A percentile compares a stretch with the other conserved stretches of the same genome.
Evolutionary conservation across 805 yeast species (phyloP).

Genomic region (Teunomyces aglyptinius): DNA sequence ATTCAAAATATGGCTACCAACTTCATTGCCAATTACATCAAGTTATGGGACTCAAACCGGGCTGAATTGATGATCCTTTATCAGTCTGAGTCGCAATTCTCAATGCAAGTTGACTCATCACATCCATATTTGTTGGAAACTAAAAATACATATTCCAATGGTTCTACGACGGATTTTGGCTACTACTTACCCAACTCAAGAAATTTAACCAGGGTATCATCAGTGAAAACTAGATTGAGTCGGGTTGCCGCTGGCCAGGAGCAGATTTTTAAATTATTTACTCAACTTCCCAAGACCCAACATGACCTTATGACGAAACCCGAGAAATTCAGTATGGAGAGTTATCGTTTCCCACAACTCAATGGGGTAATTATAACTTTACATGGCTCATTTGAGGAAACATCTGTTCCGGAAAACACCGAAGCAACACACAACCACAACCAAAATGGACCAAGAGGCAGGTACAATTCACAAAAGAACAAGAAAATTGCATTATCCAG

Average conservation of each 20-base stretch:
- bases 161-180: slow-evolving; percentile 45
- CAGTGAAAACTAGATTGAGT: slow-evolving; percentile 51
- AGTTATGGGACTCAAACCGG: slow-evolving; percentile 81
- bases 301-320: slow-evolving; percentile 70
- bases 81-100: slow-evolving; percentile 81
- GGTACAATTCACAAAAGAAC: slow-evolving; percentile 18
- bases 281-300: slow-evolving; percentile 70
- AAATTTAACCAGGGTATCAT: slow-evolving; percentile 64
- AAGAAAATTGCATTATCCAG: slow-evolving; percentile 43
- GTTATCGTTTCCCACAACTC: slow-evolving; percentile 66
- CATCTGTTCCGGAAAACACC: slow-evolving; percentile 48
- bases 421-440: slow-evolving; percentile 18
- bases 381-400: slow-evolving; percentile 85
- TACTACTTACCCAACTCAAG: slow-evolving; percentile 72
- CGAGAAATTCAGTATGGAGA: slow-evolving; percentile 69
- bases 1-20: slow-evolving; percentile 70
- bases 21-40: slow-evolving; percentile 72
- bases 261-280: slow-evolving; percentile 58
- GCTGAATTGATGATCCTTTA: slow-evolving; percentile 68
- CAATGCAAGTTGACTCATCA: slow-evolving; percentile 70
- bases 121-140: slow-evolving; percentile 49
- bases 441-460: slow-evolving; percentile 10
- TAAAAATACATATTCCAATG: slow-evolving; percentile 5
- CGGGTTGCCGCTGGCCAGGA: slow-evolving; percentile 70
- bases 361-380: slow-evolving; percentile 74